These are phyloP conservation scores for Angophora floribunda DNA, from an alignment of 345 rosid genomes.

Conservation along the genomic window DNA sequence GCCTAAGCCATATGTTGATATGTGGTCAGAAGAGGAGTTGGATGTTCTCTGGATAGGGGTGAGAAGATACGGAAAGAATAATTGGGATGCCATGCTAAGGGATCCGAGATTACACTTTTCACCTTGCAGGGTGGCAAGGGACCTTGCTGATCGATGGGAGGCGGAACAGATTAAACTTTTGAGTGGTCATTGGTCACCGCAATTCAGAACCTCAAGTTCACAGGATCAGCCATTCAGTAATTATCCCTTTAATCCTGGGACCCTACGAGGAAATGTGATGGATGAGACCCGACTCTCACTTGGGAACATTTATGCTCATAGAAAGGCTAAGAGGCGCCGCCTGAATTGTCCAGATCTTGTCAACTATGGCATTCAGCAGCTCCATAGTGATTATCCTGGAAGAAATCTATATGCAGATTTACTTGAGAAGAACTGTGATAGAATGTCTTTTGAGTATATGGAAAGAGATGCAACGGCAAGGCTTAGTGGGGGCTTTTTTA, in stretches of 20 bases:
- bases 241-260: constrained; percentile 1
- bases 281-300: constrained; percentile 26
- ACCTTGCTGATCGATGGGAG: constrained; percentile 38
- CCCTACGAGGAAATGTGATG: constrained; percentile 3
- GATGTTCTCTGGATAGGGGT: constrained; percentile 46
- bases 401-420: neutral
- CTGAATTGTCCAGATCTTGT: neutral
- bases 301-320: constrained; percentile 15
- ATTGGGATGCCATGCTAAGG: constrained; percentile 33
- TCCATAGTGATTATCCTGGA: neutral
- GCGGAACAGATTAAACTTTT: constrained; percentile 25
- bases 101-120: constrained; percentile 29
- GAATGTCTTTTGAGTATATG: neutral
- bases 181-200: constrained; percentile 2
- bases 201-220: neutral
- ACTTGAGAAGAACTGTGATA: neutral
- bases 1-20: neutral
- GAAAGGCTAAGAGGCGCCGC: neutral
- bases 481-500: neutral
- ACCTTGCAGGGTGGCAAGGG: constrained; percentile 22
- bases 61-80: constrained; percentile 38
- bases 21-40: constrained; percentile 45
- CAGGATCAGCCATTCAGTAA: constrained; percentile 4
- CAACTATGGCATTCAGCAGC: constrained; percentile 3
- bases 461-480: neutral